Base-by-base conservation (phyloP, 1,139 yeast genomes). In the Geotrichum armillariae region DNA sequence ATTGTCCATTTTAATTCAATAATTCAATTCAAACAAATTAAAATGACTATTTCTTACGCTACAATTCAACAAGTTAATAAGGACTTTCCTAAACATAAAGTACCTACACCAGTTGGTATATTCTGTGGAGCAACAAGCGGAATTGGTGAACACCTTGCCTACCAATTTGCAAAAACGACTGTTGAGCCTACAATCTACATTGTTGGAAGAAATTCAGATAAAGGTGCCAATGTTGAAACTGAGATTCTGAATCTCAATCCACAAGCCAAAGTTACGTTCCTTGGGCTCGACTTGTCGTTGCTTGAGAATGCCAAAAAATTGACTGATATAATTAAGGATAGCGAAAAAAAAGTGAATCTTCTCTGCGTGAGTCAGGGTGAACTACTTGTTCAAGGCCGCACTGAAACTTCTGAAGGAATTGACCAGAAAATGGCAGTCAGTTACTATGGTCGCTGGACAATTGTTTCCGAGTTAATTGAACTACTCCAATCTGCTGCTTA, bases 61-160 rank as follows among this genome's bases (percentile, higher is more conserved):
- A 41, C 31, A 12, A 42, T 47, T 18, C 40, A 18, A 8, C 20
- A 47, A 31, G 43, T 34, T 21, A 47, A 42, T 35, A 11, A 34
- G 4, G 22, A 34, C 2, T 48, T 48, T 29, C 41, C 23, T 37
- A 49, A 44, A 17, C 16, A 39, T 7, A 20, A 41, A n/a, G 47
- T 51, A 21, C 29, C 18, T 20, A 34, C 32, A 22, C 53, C 63
- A 5, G 67, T 63, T 8, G 70, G 60, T 9, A 66, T 66, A 7
- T 61, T 66, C 45, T 56, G 63, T 14, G 70, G 70, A 4, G 68
- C 63, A 11, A 66, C 70, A 3, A 56, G 60, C n/a, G 70, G 70
- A 22, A 60, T 66, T 37, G 70, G 70, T 22, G 63, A 63, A 45
- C 50, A 58, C 47, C 56, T 66, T 2, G 66, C 68, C 25, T 63